phyloP scores from a whole-genome alignment of 2,329 filamentous ascomycete genomes.

The Microsporum canis region DNA sequence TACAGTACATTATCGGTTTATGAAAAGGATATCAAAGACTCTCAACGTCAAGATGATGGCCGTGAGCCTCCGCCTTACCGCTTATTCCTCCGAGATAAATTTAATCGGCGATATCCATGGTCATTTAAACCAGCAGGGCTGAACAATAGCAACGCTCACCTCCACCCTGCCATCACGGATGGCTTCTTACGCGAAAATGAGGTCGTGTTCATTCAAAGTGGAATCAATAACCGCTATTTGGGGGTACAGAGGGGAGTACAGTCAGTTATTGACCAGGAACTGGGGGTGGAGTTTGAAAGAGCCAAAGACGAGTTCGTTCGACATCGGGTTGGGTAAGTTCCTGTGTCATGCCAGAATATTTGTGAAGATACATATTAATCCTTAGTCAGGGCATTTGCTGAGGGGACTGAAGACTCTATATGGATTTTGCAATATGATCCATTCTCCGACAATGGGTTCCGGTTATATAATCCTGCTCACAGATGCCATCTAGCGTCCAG shows the following conservation, averaged over 20 bases:
- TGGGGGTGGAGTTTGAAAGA: too few relatives aligned
- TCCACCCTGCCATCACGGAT: not conserved
- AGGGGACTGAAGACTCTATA: too few relatives aligned
- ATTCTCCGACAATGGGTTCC: too few relatives aligned
- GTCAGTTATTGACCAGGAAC: not conserved
- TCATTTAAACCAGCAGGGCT: not conserved
- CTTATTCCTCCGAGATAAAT: not conserved
- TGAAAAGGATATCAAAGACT: not conserved
- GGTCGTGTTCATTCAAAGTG: not conserved
- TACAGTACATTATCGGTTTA: not conserved
- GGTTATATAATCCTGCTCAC: too few relatives aligned
- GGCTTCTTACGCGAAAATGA: not conserved
- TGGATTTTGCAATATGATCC: too few relatives aligned
- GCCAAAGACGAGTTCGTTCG: too few relatives aligned
- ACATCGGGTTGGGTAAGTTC: too few relatives aligned
- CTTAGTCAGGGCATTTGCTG: too few relatives aligned
- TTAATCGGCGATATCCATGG: not conserved
- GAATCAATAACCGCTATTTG: not conserved
- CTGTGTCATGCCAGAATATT: too few relatives aligned
- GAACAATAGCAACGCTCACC: not conserved
- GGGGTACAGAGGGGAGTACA: not conserved
- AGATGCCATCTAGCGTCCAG: too few relatives aligned
- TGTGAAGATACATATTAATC: too few relatives aligned
- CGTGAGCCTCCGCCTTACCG: not conserved
- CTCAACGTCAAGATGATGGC: not conserved